A percentile compares a stretch with the other conserved stretches of the same genome.
Conservation (phyloP, 768 basidiomycete genomes). For the Xerocomellus amylosporus region DNA sequence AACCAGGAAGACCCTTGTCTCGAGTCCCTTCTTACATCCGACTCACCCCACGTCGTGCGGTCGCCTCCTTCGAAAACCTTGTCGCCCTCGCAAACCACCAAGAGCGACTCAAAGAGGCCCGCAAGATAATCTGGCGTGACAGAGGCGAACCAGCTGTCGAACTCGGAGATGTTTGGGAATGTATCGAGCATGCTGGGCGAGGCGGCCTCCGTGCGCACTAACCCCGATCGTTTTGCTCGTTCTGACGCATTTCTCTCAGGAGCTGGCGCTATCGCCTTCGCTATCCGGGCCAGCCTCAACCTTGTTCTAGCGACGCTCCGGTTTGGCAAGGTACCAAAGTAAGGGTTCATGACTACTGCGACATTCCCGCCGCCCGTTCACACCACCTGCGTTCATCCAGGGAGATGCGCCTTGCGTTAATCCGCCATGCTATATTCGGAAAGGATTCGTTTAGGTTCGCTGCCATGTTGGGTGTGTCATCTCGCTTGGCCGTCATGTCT, state of each 20-base stretch:
- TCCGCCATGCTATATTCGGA: constrained; percentile 84
- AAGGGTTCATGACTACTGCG: constrained; percentile 14
- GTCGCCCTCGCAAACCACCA: constrained; percentile 84
- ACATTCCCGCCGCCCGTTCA: not conserved
- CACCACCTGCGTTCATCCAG: constrained; percentile 37
- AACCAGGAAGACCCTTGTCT: constrained; percentile 6
- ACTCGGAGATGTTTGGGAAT: constrained; percentile 58
- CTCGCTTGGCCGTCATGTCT: not conserved
- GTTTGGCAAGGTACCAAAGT: constrained; percentile 67
- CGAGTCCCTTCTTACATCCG: constrained; percentile 40
- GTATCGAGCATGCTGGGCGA: constrained; percentile 64
- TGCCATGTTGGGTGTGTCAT: constrained; percentile 70
- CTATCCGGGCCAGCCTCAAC: constrained; percentile 80
- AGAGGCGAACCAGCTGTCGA: constrained; percentile 73
- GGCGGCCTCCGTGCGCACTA: constrained; percentile 67
- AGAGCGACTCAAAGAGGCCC: constrained; percentile 66
- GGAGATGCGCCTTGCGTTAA: constrained; percentile 57
- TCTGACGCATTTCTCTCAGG: constrained; percentile 43
- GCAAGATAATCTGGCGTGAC: constrained; percentile 81
- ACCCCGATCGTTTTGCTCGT: not conserved
- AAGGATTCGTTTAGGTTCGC: constrained; percentile 80
- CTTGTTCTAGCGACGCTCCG: constrained; percentile 74
- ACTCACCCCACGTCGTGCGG: constrained; percentile 53
- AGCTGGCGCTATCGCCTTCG: constrained; percentile 76
- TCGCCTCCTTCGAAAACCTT: constrained; percentile 80